These are phyloP conservation scores for Talaromyces sp. DNA, from an alignment of 2,329 filamentous ascomycete genomes.

Conservation along the genomic window DNA sequence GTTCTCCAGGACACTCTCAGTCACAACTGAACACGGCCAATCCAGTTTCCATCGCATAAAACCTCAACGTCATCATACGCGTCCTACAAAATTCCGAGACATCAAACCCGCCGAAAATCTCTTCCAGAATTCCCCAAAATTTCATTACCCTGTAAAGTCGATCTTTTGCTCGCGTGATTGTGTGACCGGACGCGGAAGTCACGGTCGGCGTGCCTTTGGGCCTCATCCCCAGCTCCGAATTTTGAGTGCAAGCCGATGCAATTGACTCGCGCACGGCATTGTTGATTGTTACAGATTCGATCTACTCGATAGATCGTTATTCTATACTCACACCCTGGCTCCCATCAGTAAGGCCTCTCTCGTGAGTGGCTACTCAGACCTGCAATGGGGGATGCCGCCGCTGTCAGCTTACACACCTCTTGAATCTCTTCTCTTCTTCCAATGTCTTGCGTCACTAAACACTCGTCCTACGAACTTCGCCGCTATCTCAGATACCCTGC, in stretches of 20 bases:
- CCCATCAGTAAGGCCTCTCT: conserved; percentile 30
- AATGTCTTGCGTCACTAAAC: conserved; percentile 68
- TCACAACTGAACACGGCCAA: not conserved
- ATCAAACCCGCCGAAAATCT: not conserved
- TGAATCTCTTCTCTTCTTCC: conserved; percentile 82
- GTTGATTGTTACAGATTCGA: not conserved
- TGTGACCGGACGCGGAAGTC: conserved; percentile 8
- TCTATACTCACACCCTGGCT: conserved; percentile 11
- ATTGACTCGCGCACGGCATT: not conserved
- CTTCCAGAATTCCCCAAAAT: not conserved
- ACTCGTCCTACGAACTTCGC: conserved; percentile 63
- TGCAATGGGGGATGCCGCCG: conserved; percentile 56
- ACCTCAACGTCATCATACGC: conserved; percentile 2
- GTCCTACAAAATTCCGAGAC: not conserved
- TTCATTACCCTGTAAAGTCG: not conserved
- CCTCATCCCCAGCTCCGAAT: not conserved
- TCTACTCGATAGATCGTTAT: not conserved
- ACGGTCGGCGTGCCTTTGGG: conserved; percentile 9
- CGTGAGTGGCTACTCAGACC: conserved; percentile 37
- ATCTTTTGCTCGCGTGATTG: conserved; percentile 3
- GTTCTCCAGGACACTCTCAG: not conserved
- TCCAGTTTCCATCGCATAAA: conserved; percentile 3
- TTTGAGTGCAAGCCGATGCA: not conserved
- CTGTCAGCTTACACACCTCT: conserved; percentile 72
- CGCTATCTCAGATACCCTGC: conserved; percentile 70